Base-by-base conservation (phyloP, 2,329 filamentous ascomycete species). In the Gremmenia infestans region DNA sequence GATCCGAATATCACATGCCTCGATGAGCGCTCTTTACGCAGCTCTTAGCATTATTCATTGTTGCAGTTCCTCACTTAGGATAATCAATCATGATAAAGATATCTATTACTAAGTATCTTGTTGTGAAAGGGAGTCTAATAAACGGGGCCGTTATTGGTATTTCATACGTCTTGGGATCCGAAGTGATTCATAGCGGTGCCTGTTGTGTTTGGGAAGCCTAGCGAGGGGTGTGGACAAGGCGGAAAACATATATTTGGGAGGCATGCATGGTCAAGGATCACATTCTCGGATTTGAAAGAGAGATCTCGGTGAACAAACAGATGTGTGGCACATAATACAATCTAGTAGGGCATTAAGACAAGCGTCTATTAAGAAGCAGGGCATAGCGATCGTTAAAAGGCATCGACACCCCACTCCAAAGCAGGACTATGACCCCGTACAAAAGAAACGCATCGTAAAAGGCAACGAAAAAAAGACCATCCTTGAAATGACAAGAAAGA, bases 311-410 rank as follows among this genome's bases (percentile, higher is more conserved):
- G 28, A 32, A 12, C 9, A 32, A 12, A 32, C 28, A 32, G 28
- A 32, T 9, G 9, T 32, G 28, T 42, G 32, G 54, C 54, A 56
- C 50, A 53, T 57, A 49, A 43, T 56, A 52, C 49, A 52, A 46
- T 45, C 49, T 53, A 51, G 19, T 23, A 19, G 43, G 32, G 25
- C 15, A 59, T 57, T 57, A 57, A 52, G 54, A 59, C 39, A 56
- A 54, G 19, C 47, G 47, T 53, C 52, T 42, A 43, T 55, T 57
- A 47, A 28, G 54, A 52, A 54, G 48, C 52, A 55, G 28, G 28
- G 48, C 42, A 56, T 56, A 47, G 48, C 37, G 53, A 40, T 56
- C 50, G 28, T 58, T 25, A 50, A 37, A 46, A 48, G 28, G 36
- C 52, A 53, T 55, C 36, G 55, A 46, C 25, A 32, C 48, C 47